Percentiles rank a stretch among this genome's conserved stretches.
Conservation (phyloP, 1,284 basidiomycete species). For the Boletus smithii region DNA sequence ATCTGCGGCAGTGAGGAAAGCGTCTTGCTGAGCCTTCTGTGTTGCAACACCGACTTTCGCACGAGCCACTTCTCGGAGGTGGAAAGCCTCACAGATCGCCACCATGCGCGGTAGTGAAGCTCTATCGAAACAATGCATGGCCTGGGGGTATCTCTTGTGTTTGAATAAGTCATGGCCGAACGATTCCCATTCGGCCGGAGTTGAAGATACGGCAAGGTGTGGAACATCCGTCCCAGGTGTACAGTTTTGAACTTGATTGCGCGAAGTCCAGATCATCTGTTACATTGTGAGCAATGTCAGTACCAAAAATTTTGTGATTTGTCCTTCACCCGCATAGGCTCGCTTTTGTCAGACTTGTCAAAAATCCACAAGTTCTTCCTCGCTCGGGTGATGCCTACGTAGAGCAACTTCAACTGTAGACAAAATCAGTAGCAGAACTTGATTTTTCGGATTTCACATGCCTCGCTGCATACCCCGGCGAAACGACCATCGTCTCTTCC, state of each 20-base stretch:
- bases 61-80: constrained; percentile 42
- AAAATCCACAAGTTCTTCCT: constrained; percentile 66
- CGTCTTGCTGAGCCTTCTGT: constrained; percentile 30
- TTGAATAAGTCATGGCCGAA: constrained; percentile 53
- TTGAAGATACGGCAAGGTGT: constrained; percentile 46
- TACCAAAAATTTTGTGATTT: background rate
- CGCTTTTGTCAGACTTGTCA: constrained; percentile 54
- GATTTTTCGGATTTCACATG: constrained; percentile 20
- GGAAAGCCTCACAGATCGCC: constrained; percentile 46
- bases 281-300: background rate
- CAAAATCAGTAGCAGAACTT: background rate
- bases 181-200: constrained; percentile 52
- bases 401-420: constrained; percentile 60
- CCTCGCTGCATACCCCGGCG: constrained; percentile 59
- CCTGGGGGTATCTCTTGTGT: constrained; percentile 53
- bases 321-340: constrained; percentile 53
- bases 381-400: constrained; percentile 69
- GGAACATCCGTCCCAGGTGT: constrained; percentile 45
- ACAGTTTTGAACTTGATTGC: constrained; percentile 42
- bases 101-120: constrained; percentile 46
- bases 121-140: constrained; percentile 59
- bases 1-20: constrained; percentile 46
- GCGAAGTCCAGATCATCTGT: constrained; percentile 49
- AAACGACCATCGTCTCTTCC: constrained; percentile 46
- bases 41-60: constrained; percentile 25